Conservation (phyloP, 306 rosid genomes). For the Cyclanthera cordifolia region DNA sequence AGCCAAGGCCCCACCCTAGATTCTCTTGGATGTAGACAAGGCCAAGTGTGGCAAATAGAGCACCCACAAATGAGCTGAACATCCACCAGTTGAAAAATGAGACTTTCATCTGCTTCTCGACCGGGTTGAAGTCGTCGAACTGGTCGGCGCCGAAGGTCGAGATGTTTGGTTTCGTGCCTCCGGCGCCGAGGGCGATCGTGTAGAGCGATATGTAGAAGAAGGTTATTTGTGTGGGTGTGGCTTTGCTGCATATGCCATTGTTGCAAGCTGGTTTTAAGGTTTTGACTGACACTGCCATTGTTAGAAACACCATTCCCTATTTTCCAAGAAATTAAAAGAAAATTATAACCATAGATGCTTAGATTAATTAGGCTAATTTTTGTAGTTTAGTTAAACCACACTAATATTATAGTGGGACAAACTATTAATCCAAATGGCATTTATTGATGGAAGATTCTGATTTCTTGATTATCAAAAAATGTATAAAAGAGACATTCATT, state of each 20-base stretch:
- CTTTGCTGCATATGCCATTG: conserved; percentile 42
- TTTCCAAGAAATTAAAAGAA: background rate
- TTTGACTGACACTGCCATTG: conserved; percentile 40
- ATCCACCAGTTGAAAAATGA: conserved; percentile 86
- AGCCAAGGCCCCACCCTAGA: conserved; percentile 66
- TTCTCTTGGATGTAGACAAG: conserved; percentile 70
- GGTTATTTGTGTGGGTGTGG: conserved; percentile 26
- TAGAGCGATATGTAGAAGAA: conserved; percentile 48
- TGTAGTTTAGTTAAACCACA: too few species aligned
- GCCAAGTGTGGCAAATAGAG: conserved; percentile 41
- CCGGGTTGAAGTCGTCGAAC: conserved; percentile 47
- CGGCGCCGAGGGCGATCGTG: conserved; percentile 55
- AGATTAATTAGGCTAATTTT: too few species aligned
- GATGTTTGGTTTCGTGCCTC: conserved; percentile 58
- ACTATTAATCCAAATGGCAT: too few species aligned
- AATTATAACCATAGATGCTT: background rate
- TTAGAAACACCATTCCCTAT: conserved; percentile 53
- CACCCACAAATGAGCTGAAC: conserved; percentile 50
- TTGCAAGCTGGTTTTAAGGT: conserved; percentile 37
- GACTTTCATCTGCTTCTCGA: conserved; percentile 40
- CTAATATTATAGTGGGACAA: too few species aligned
- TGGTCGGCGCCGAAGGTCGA: conserved; percentile 81
- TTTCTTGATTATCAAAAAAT: too few species aligned
- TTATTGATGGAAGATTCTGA: too few species aligned
- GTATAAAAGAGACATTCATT: too few species aligned